Evolutionary conservation across 768 basidiomycete species (phyloP).

Genomic region (Phlebiopsis flavidoalba): DNA sequence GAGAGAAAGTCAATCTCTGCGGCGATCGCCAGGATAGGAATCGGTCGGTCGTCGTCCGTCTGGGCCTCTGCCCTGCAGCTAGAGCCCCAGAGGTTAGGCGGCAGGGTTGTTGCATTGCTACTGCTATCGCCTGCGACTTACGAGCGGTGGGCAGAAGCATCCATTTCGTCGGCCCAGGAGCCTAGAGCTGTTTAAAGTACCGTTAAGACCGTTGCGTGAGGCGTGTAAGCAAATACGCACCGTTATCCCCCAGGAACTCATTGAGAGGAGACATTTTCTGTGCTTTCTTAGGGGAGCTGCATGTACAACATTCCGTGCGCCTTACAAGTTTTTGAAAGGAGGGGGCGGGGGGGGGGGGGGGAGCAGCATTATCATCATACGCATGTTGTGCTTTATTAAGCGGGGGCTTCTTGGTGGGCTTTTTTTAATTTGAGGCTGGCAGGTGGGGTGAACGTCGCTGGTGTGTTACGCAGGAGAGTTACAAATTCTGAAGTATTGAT

Average conservation of each 20-base stretch:
- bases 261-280: slow-evolving; percentile 92
- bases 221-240: slow-evolving; percentile 43
- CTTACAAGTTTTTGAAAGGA: slow-evolving; percentile 4
- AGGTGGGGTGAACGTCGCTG: slow-evolving; percentile 9
- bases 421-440: not conserved
- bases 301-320: not conserved
- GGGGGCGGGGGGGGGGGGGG: too few species aligned
- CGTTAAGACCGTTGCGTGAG: not conserved
- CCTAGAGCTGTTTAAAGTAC: slow-evolving; percentile 55
- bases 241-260: slow-evolving; percentile 84
- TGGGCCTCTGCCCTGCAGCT: slow-evolving; percentile 69
- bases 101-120: slow-evolving; percentile 2
- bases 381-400: slow-evolving; percentile 24
- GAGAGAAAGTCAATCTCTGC: slow-evolving; percentile 63
- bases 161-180: slow-evolving; percentile 99
- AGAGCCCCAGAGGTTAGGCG: slow-evolving; percentile 8
- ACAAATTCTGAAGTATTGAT: slow-evolving; percentile 16
- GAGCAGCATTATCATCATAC: too few species aligned
- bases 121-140: slow-evolving; percentile 44
- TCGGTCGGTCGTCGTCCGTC: slow-evolving; percentile 56
- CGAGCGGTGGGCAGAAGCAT: slow-evolving; percentile 87
- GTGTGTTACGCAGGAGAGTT: slow-evolving; percentile 10
- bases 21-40: slow-evolving; percentile 48
- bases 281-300: slow-evolving; percentile 84
- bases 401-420: not conserved